Base-by-base conservation (phyloP, 106 monocot species). In the Vanilla planifolia region DNA sequence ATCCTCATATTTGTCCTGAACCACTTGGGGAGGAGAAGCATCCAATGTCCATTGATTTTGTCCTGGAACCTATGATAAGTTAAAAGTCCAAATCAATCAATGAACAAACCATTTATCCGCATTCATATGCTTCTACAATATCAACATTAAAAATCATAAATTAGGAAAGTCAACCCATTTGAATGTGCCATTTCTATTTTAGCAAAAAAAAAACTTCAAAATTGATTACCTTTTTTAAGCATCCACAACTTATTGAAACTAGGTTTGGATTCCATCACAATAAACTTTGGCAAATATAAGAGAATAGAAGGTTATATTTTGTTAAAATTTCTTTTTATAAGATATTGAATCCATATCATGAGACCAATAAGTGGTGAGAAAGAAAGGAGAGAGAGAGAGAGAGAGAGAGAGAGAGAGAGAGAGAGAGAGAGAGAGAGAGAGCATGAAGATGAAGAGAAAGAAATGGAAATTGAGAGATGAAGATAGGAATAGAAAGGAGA, bases 1-100 rank as follows among this genome's bases (percentile, higher is more conserved):
- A 30, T 41, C 43, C 26, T 51, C 59, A 46, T 52, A 40, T 9
- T 33, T 44, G 41, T 48, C 67, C 68, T 45, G 65, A 23, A 25
- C 29, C 13, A 32, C 50, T 64, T 69, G 77, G 20, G 69, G 51
- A 21, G 74, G 75, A 10, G 63, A 64, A 26, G 63, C 22, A 51
- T 82, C 81, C 56, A 67, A 53, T 11, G 81, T 67, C 98, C 98
- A 98, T 51, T 76, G 67, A 73, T 98, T 98, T 32, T 88, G 98
- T 19, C 98, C 92, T 14, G 98, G 92, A 43, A 85, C 73, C 98
- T 98, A 63, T 21, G 8, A 59, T 3, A 46, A 59, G n/a, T 19
- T 45, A 44, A 2, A 67, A 43, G 27, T 26, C 32, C 22, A 11
- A 57, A 66, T 19, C 2, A 7, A 34, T 36, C 33, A 53, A 15